phyloP scores from a whole-genome alignment of 139 green algal species.

The Closterium sp. region DNA sequence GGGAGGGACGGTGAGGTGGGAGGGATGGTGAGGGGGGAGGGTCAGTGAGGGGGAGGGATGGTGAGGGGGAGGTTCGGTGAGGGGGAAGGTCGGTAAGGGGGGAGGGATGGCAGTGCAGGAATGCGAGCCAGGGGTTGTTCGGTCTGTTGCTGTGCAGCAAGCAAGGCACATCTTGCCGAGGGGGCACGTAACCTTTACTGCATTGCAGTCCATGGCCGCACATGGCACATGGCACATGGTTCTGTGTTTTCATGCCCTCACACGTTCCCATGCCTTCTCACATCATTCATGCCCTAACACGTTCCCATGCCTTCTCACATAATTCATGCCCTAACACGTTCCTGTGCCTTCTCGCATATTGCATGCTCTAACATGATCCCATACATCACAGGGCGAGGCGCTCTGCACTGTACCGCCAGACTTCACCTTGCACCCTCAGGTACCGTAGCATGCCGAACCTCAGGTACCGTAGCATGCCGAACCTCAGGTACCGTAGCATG shows the following conservation, averaged over 20 bases:
- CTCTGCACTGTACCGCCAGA: not conserved
- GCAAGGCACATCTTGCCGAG: no score
- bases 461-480: no score
- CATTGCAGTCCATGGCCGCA: no score
- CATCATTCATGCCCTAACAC: not conserved
- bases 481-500: no score
- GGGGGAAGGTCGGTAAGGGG: not conserved
- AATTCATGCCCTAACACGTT: no score
- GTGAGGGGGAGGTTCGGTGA: not conserved
- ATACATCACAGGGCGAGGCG: not conserved
- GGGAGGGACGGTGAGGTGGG: not conserved
- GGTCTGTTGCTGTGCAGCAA: not conserved
- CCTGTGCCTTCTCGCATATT: no score
- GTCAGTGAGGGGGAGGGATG: not conserved
- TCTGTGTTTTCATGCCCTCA: no score
- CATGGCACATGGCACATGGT: no score
- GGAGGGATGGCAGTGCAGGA: not conserved
- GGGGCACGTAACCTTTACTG: no score
- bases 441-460: not conserved
- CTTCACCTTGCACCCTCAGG: not conserved
- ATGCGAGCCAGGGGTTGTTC: not conserved
- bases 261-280: not conserved
- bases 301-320: not conserved
- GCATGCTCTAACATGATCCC: not conserved
- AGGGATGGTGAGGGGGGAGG: not conserved